Conservation (phyloP, 2,329 filamentous ascomycete species). For the Paecilomyces niveus region DNA sequence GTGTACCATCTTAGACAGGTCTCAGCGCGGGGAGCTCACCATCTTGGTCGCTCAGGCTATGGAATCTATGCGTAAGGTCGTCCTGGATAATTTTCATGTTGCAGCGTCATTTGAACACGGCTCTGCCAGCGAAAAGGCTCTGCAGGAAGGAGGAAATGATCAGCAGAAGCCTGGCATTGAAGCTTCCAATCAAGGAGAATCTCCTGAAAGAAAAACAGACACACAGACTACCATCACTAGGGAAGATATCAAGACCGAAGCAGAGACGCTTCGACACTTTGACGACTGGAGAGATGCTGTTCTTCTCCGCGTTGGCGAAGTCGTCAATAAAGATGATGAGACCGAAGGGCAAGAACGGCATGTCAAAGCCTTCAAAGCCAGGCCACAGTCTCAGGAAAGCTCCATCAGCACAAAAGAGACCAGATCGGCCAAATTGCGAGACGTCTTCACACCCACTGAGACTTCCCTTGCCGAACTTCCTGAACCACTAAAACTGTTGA, state of each 20-base stretch:
- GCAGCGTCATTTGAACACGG: constrained; percentile 7
- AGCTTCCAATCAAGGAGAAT: constrained; percentile 17
- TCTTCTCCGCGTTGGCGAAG: constrained; percentile 62
- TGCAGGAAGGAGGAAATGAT: constrained; percentile 10
- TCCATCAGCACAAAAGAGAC: constrained; percentile 17
- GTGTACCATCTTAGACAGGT: constrained; percentile 33
- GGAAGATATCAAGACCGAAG: constrained; percentile 31
- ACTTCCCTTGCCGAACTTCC: constrained; percentile 46
- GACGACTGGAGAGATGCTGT: constrained; percentile 73
- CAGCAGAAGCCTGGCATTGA: constrained; percentile 11
- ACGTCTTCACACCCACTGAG: constrained; percentile 51
- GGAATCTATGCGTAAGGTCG: constrained; percentile 32
- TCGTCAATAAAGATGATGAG: constrained; percentile 51
- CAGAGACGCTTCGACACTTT: constrained; percentile 63
- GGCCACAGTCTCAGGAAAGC: constrained; percentile 13
- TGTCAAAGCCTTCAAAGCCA: constrained; percentile 16
- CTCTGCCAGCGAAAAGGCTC: constrained; percentile 17
- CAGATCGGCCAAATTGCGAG: constrained; percentile 19
- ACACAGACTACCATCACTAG: background rate
- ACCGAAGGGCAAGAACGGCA: constrained; percentile 22
- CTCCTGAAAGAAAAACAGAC: constrained; percentile 36
- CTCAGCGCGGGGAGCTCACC: constrained; percentile 36
- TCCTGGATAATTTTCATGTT: constrained; percentile 32
- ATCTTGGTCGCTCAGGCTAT: constrained; percentile 33
- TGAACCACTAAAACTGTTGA: constrained; percentile 47